phyloP scores from a whole-genome alignment of 2,329 filamentous ascomycete genomes.

The Botryotinia narcissicola region DNA sequence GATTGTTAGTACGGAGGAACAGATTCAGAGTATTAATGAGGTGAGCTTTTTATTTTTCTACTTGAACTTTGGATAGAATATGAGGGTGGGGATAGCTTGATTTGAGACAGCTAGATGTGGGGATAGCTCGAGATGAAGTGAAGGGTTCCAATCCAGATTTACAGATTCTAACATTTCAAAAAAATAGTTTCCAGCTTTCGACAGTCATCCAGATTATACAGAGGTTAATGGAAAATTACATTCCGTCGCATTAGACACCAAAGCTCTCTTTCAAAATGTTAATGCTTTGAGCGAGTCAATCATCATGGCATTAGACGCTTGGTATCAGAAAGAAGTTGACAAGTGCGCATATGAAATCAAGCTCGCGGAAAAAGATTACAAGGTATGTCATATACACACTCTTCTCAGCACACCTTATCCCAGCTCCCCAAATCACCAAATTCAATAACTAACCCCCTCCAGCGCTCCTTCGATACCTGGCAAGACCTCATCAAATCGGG shows the following conservation, averaged over 20 bases:
- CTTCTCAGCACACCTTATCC: no score
- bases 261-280: constrained; percentile 21
- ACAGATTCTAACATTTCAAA: not conserved
- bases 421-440: not conserved
- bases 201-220: constrained; percentile 21
- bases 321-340: constrained; percentile 18
- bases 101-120: not conserved
- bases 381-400: not conserved
- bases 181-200: constrained; percentile 20
- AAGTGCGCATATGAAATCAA: constrained; percentile 20
- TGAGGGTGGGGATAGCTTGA: not conserved
- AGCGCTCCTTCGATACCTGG: constrained; percentile 20
- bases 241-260: constrained; percentile 13
- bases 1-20: constrained; percentile 21
- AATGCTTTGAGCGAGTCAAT: constrained; percentile 19
- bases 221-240: constrained; percentile 21
- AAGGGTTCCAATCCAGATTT: no score
- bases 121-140: not conserved
- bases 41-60: not conserved
- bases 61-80: not conserved
- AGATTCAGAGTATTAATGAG: constrained; percentile 23
- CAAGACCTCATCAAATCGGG: constrained; percentile 21
- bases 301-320: constrained; percentile 16
- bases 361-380: constrained; percentile 19
- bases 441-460: not conserved